Evolutionary conservation across 2,329 filamentous ascomycete genomes (phyloP), one percentile per base, ranked within the genome.

Genomic region (Camillea tinctor): DNA sequence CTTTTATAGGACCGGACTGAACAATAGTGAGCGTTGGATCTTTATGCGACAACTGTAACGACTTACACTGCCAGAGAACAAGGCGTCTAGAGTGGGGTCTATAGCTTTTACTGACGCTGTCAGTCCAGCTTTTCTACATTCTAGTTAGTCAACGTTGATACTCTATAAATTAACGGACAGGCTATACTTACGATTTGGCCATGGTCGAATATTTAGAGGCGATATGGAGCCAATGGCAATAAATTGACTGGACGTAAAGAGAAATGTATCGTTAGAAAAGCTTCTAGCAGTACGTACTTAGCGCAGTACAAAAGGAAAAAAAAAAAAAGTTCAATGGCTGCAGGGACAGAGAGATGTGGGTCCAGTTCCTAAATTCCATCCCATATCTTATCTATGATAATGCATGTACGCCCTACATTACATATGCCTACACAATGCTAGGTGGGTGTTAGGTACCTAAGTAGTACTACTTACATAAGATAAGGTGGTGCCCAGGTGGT

Each of bases 11-110:
- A 4, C 84, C 84, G 57, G 80, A 72, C 83, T 87, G 15, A 50
- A 21, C 23, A 7, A 54, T 36, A 23, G 57, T 64, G 13, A 61
- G 59, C 56, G 60, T 63, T 2, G 22, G 9, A 23, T 21, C 17
- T 58, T 54, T 48, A 50, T 51, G 54, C 56, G 51, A 56, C 23
- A 22, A 58, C 59, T 19, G 63, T 15, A 7, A 51, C 48, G 15
- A 83, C 88, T 78, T 83, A 92, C 89, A 80, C 90, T 92, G 59
- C 82, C 80, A 59, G 88, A 83, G 76, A 93, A 93, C 48, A 93
- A 81, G 62, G 88, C 87, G 69, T 88, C 82, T 66, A 93, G 79
- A 58, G 81, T 78, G 73, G 89, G 88, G 79, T 93, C 89, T 61
- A 92, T 80, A 61, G 81, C 80, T 73, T 84, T 84, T 59, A 78